phyloP scores from a whole-genome alignment of 169 alveolate genomes.

The Plasmodium knowlesi region DNA sequence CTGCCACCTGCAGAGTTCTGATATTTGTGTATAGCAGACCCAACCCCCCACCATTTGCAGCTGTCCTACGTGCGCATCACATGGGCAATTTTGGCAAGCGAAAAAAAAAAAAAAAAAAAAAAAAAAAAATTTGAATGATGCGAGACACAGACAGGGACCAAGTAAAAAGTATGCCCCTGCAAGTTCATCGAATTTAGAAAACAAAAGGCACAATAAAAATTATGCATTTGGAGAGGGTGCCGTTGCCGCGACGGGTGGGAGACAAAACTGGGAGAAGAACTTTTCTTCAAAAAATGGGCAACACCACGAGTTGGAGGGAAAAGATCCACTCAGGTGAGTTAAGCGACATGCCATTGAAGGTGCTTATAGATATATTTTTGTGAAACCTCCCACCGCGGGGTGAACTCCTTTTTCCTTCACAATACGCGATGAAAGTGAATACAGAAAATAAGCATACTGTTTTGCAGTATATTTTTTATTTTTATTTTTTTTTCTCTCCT shows the following conservation, averaged over 20 bases:
- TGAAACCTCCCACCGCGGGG: background rate
- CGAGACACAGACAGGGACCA: background rate
- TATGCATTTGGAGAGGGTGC: background rate
- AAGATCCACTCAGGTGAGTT: background rate
- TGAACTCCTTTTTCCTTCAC: background rate
- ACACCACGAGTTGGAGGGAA: background rate
- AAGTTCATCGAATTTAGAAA: background rate
- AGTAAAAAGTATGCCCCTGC: background rate
- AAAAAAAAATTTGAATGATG: background rate
- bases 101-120: background rate
- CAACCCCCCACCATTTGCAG: background rate
- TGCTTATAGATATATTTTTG: background rate
- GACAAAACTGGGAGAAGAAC: background rate
- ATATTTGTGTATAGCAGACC: background rate
- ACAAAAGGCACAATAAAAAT: background rate
- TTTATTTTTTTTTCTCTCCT: background rate
- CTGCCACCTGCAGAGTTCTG: background rate
- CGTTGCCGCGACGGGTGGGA: background rate
- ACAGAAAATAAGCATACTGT: background rate
- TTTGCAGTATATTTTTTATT: background rate
- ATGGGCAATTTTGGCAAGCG: background rate
- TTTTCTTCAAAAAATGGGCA: background rate
- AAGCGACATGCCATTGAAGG: background rate
- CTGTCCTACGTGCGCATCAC: background rate
- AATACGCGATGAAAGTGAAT: background rate